These are phyloP conservation scores for Prosopis cineraria DNA, from an alignment of 306 rosid genomes.

Conservation along the genomic window DNA sequence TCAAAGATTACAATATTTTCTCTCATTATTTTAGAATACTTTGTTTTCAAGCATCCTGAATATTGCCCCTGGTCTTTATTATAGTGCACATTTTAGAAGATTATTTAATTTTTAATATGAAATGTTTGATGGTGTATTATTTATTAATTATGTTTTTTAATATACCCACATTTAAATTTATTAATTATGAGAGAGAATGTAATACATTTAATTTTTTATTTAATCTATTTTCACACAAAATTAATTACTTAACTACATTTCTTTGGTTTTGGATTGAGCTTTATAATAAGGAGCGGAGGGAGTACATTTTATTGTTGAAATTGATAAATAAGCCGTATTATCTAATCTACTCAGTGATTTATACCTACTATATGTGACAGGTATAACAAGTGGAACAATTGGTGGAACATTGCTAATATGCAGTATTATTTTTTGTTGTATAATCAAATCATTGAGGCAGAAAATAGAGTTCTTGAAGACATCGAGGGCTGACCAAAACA, in stretches of 20 bases:
- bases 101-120: too few relatives aligned
- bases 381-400: not conserved
- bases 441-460: not conserved
- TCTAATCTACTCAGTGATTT: not conserved
- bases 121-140: too few relatives aligned
- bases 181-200: too few relatives aligned
- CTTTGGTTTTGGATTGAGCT: too few relatives aligned
- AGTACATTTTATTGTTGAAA: not conserved
- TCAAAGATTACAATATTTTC: not conserved
- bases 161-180: too few relatives aligned
- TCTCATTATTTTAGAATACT: not conserved
- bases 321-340: not conserved
- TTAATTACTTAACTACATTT: too few relatives aligned
- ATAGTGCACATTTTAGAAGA: too few relatives aligned
- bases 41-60: not conserved
- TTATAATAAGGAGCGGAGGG: too few relatives aligned
- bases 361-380: not conserved
- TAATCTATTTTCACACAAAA: too few relatives aligned
- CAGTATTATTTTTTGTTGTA: not conserved
- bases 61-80: too few relatives aligned
- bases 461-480: not conserved
- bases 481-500: slow-evolving; percentile 5
- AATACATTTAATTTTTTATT: too few relatives aligned
- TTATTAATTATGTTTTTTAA: too few relatives aligned
- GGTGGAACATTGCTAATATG: not conserved